These are phyloP conservation scores for Penicillium macrosclerotiorum DNA, from an alignment of 495 filamentous ascomycete genomes.

Conservation along the genomic window DNA sequence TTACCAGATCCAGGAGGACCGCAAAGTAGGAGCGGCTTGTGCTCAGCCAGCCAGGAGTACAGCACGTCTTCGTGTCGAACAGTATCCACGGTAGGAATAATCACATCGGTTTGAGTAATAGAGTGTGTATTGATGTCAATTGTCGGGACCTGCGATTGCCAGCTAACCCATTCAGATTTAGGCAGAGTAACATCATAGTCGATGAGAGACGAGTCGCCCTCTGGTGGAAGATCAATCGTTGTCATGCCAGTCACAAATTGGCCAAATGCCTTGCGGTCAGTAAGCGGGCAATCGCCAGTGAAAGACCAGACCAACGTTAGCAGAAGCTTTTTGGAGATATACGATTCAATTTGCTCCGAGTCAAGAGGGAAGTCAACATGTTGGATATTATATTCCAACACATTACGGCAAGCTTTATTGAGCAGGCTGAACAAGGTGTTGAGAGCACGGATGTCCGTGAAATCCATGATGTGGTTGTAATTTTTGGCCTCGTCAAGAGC, in stretches of 20 bases:
- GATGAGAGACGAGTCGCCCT: slow-evolving; percentile 80
- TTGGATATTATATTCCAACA: slow-evolving; percentile 93
- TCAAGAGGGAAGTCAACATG: slow-evolving; percentile 93
- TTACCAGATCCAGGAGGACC: slow-evolving; percentile 98
- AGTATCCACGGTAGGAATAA: slow-evolving; percentile 96
- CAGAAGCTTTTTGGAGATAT: slow-evolving; percentile 87
- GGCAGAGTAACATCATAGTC: slow-evolving; percentile 91
- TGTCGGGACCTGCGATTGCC: slow-evolving; percentile 90
- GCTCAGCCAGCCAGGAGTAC: slow-evolving; percentile 98
- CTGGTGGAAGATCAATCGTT: slow-evolving; percentile 75
- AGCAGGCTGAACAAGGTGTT: slow-evolving; percentile 92
- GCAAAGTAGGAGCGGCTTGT: slow-evolving; percentile 94
- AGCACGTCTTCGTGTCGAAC: slow-evolving; percentile 96
- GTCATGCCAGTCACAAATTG: slow-evolving; percentile 74
- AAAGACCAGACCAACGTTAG: slow-evolving; percentile 91
- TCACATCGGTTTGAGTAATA: slow-evolving; percentile 92
- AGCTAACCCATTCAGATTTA: slow-evolving; percentile 80
- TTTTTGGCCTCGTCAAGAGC: slow-evolving; percentile 72
- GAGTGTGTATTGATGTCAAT: slow-evolving; percentile 98
- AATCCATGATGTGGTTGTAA: slow-evolving; percentile 97
- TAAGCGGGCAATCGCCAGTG: slow-evolving; percentile 88
- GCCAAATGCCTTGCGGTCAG: slow-evolving; percentile 84
- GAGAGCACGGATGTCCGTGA: slow-evolving; percentile 82
- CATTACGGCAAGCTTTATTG: slow-evolving; percentile 85
- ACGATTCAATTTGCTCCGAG: slow-evolving; percentile 81